Evolutionary conservation across 495 filamentous ascomycete genomes (phyloP), one percentile per base, ranked within the genome.

Genomic region (Rusavskia elegans): DNA sequence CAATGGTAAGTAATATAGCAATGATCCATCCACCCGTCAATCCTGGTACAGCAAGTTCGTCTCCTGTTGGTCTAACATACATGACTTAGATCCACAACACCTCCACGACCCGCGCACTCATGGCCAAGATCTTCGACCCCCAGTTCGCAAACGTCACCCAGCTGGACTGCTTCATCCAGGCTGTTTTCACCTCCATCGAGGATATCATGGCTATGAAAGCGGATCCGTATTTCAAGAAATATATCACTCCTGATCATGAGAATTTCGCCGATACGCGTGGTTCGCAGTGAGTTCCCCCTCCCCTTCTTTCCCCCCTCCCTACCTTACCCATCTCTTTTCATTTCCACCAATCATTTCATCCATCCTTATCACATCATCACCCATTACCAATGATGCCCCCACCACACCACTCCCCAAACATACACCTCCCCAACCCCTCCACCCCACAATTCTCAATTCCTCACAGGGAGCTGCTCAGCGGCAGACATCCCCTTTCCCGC

Each of bases 141-240:
- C 66, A 72, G 51, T 61, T 72, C 44, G 51, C 48, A 16, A 68
- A 68, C 30, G 16, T 66, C 2, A 64, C 67, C 2, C 64, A 69
- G 53, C 71, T 55, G 50, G 71, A 75, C 55, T 71, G 67, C 58
- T 66, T 73, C 56, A 64, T 58, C 46, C 69, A 71, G 59, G 59
- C 63, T 11, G 50, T 66, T 0, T 72, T 75, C 55, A 48, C 63
- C 30, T 55, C 51, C 51, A 32, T 73, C 2, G 68, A 71, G 17
- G 63, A 66, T 46, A 68, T 60, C 54, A 57, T 55, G 49, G 38
- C 51, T 25, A 67, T 70, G 65, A 66, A 65, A 48, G 45, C 65
- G 23, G 66, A 68, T 58, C 63, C 66, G 10, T 64, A 54, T 25
- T 68, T 68, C 20, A 45, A 45, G n/a, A 44, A 53, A 10, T 49